phyloP scores from a whole-genome alignment of 2,329 filamentous ascomycete species.

The Alternaria triticimaculans region DNA sequence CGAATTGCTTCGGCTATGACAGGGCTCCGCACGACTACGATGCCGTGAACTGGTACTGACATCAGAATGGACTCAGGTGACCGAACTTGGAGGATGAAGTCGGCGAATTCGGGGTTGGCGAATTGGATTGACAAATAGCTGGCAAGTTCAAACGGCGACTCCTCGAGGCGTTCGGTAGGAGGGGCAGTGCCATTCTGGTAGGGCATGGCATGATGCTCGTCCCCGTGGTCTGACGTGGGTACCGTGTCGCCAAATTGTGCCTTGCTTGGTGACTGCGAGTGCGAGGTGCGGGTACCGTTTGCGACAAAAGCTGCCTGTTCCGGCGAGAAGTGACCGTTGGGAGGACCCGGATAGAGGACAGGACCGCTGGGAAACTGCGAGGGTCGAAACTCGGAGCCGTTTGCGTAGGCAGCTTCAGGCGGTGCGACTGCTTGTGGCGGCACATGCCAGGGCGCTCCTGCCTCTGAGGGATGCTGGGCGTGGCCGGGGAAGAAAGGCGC shows the following conservation, averaged over 20 bases:
- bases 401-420: conserved; percentile 31
- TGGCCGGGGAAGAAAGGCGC: conserved; percentile 43
- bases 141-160: conserved; percentile 39
- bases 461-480: conserved; percentile 44
- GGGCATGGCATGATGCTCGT: conserved; percentile 22
- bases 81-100: conserved; percentile 46
- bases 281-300: conserved; percentile 39
- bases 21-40: conserved; percentile 45
- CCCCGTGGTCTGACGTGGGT: conserved; percentile 26
- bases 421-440: conserved; percentile 39
- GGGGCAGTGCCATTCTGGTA: conserved; percentile 26
- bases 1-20: conserved; percentile 41
- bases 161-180: conserved; percentile 27
- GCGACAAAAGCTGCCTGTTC: conserved; percentile 18
- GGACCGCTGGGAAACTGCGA: conserved; percentile 23
- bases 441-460: conserved; percentile 39
- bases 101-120: conserved; percentile 45
- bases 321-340: conserved; percentile 28
- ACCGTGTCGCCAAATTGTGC: conserved; percentile 35
- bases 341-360: conserved; percentile 24
- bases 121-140: conserved; percentile 44
- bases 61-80: conserved; percentile 35
- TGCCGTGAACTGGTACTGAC: conserved; percentile 44
- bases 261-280: conserved; percentile 44
- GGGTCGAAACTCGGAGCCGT: conserved; percentile 32